Evolutionary conservation across 495 filamentous ascomycete species (phyloP), one percentile per base, ranked within the genome.

Genomic region (Xylaria cubensis): DNA sequence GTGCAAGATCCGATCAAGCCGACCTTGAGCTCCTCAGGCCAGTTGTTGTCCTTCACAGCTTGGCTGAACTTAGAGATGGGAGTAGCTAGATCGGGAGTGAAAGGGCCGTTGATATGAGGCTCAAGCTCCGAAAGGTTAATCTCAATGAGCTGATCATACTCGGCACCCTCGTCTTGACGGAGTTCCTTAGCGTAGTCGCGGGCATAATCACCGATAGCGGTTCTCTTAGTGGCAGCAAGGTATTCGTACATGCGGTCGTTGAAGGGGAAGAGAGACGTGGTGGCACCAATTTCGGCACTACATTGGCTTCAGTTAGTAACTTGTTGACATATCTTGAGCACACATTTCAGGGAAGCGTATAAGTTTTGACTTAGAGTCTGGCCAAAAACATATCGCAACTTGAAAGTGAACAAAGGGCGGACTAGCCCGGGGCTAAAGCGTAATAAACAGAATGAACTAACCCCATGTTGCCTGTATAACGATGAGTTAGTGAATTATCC

Each of bases 11-110:
- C 96, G 78, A 99, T 95, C 62, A 95, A 83, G 80, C 97, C 97
- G 76, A 97, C 97, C 88, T 97, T 98, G 76, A 99, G 86, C 82
- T 98, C 95, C 82, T 97, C 91, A 51, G 96, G 96, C 96, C 96
- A 99, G 83, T 91, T 91, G 85, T 99, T 97, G 75, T 88, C 86
- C 88, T 95, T 92, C 73, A 95, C 96, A 76, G 96, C 93, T 81
- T 95, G 91, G 83, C 94, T 94, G 85, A 98, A 98, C 87, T 98
- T 92, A 83, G 94, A 97, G 85, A 99, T 94, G 24, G 96, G 96
- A 53, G 96, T 98, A 58, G 95, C 94, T 82, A 99, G 91, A 90
- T 99, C 96, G 72, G 96, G 96, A n/a, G 96, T 99, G 90, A 99
- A 99, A 67, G 96, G 96, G 76, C 96, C 96, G 87, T 99, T 99